Evolutionary conservation across 352 stramenopile genomes (phyloP).

Genomic region (Pythium coloratum): DNA sequence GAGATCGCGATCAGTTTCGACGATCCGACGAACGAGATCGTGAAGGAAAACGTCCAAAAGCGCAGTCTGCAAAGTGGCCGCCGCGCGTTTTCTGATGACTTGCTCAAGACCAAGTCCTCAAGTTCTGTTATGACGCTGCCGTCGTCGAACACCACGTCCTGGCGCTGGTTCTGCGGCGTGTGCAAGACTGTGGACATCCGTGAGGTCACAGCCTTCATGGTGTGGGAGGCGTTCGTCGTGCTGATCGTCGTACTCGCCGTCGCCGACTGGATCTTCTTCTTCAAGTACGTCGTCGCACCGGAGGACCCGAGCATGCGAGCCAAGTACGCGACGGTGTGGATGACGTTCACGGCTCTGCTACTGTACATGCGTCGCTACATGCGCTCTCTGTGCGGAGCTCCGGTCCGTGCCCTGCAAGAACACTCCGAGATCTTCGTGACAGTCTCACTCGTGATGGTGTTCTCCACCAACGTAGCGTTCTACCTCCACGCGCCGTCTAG

Average conservation of each 20-base stretch:
- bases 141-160: background rate
- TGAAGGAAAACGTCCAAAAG: background rate
- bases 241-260: slow-evolving; percentile 31
- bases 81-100: background rate
- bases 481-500: slow-evolving; percentile 40
- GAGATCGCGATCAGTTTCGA: background rate
- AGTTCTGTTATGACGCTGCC: background rate
- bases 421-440: slow-evolving; percentile 41
- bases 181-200: slow-evolving; percentile 24
- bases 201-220: slow-evolving; percentile 28
- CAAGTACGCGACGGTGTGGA: slow-evolving; percentile 25
- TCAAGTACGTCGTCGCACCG: slow-evolving; percentile 33
- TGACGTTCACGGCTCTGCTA: slow-evolving; percentile 9
- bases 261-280: slow-evolving; percentile 32
- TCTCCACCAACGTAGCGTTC: slow-evolving; percentile 45
- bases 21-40: background rate
- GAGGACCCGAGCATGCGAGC: slow-evolving; percentile 17
- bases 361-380: slow-evolving; percentile 14
- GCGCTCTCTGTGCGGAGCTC: slow-evolving; percentile 19
- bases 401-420: slow-evolving; percentile 1
- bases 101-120: background rate
- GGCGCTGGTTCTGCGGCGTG: background rate
- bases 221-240: slow-evolving; percentile 28
- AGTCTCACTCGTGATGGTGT: slow-evolving; percentile 36
- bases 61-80: background rate